Base-by-base conservation (phyloP, 257 asterid genomes). In the Rhazya stricta region DNA sequence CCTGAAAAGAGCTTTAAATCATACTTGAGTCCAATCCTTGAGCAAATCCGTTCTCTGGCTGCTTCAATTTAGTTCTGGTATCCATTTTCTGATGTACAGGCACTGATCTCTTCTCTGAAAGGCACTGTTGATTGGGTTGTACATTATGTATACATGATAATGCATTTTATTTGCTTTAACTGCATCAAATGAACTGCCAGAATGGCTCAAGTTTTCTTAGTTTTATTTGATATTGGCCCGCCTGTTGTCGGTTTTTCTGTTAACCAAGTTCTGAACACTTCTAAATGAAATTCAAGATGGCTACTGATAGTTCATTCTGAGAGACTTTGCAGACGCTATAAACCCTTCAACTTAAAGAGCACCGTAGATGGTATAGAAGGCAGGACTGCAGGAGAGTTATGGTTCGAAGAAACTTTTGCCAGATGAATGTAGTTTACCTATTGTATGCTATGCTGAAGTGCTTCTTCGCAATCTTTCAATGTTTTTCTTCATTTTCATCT, bases 21-120 rank as follows among this genome's bases (percentile, higher is more conserved):
- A 0, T 72, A 45, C 71, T 34, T 77, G 79, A 80, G 79, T 76
- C 78, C 73, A 27, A 80, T 80, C 72, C 79, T 84, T 73, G 65
- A 16, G 61, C 82, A 67, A 68, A 78, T 77, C 71, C 85, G 45
- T 78, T 63, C 57, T 39, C 73, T 34, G 56, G 62, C 70, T 73
- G 79, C 69, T 72, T 78, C 70, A 36, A 61, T 79, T n/a, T 83
- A 79, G 80, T 58, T 58, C 16, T 37, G 12, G 50, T 21, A 53
- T 30, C 29, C 67, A 25, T 42, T 73, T 21, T 19, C n/a, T 61
- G 9, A n/a, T 51, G 30, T 23, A 3, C 32, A n/a, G 23, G 48
- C 29, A 25, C n/a, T 7, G 15, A 46, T 70, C 19, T 46, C 10
- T 16, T 12, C 19, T 3, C 27, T 11, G 19, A 19, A 61, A 9